phyloP scores from a whole-genome alignment of 2,329 filamentous ascomycete genomes.

The Xylaria digitata region DNA sequence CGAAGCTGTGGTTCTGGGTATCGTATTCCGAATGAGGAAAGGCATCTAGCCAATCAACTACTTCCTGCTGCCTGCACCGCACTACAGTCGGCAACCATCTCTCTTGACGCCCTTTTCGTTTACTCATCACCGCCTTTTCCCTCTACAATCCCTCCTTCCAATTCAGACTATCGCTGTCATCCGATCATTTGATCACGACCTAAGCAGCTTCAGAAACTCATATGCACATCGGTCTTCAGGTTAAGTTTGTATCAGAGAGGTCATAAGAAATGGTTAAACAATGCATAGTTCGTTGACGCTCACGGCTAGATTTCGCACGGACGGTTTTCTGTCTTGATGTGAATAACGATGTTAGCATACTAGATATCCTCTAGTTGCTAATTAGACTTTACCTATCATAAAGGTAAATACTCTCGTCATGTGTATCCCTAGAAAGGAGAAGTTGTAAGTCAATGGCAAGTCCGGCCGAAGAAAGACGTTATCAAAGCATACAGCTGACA shows the following conservation, averaged over 20 bases:
- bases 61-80: not conserved
- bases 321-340: not conserved
- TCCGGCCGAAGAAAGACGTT: too few species aligned
- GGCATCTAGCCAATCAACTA: slow-evolving; percentile 13
- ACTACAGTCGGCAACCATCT: not conserved
- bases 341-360: not conserved
- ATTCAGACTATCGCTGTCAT: not conserved
- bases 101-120: not conserved
- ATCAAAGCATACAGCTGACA: too few species aligned
- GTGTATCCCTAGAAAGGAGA: too few species aligned
- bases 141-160: not conserved
- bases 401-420: too few species aligned
- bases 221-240: not conserved
- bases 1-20: slow-evolving; percentile 4
- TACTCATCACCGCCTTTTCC: slow-evolving; percentile 21
- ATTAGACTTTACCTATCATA: too few species aligned
- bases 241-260: not conserved
- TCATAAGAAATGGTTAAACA: not conserved
- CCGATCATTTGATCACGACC: too few species aligned
- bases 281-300: not conserved
- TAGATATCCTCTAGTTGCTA: too few species aligned
- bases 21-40: slow-evolving; percentile 6
- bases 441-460: too few species aligned
- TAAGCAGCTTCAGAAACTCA: not conserved
- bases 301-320: not conserved